These are phyloP conservation scores for Crithidia sp. DNA, from an alignment of 208 protist species.

Conservation along the genomic window DNA sequence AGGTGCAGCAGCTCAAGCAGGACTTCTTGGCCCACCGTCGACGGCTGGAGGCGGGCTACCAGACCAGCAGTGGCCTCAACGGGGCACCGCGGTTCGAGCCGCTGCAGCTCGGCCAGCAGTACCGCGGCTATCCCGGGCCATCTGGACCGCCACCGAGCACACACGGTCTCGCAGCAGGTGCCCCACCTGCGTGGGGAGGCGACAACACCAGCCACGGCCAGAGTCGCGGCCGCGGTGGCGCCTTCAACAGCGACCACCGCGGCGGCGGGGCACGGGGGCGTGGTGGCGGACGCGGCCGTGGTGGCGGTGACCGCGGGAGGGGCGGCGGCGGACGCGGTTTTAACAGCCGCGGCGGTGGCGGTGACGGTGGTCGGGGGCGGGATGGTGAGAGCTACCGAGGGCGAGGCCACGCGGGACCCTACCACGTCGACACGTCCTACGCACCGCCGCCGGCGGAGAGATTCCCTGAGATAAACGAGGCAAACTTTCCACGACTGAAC, in stretches of 20 bases:
- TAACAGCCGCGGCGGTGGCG: conserved; percentile 14
- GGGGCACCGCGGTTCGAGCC: conserved; percentile 78
- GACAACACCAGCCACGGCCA: conserved; percentile 2
- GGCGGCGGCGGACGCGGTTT: conserved; percentile 19
- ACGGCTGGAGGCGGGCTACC: conserved; percentile 54
- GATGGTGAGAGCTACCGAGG: conserved; percentile 24
- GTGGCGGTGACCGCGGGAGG: conserved; percentile 8
- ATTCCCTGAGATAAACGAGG: conserved; percentile 32
- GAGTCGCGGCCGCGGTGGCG: conserved; percentile 10
- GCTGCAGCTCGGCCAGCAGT: conserved; percentile 47
- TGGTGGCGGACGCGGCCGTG: not conserved
- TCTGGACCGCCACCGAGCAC: not conserved
- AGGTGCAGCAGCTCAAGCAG: conserved; percentile 73
- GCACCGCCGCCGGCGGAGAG: not conserved
- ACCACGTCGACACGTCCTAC: conserved; percentile 11
- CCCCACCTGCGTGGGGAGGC: conserved; percentile 11
- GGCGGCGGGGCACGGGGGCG: not conserved
- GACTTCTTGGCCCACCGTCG: conserved; percentile 65
- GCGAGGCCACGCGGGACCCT: not conserved
- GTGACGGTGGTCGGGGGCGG: not conserved
- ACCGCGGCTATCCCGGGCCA: conserved; percentile 1
- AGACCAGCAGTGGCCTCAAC: conserved; percentile 58
- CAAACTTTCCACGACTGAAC: conserved; percentile 35
- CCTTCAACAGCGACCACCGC: not conserved
- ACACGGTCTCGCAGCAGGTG: not conserved